A percentile compares a stretch with the other conserved stretches of the same genome.
phyloP scores from a whole-genome alignment of 2,329 filamentous ascomycete species.

The Aspergillus flavus region DNA sequence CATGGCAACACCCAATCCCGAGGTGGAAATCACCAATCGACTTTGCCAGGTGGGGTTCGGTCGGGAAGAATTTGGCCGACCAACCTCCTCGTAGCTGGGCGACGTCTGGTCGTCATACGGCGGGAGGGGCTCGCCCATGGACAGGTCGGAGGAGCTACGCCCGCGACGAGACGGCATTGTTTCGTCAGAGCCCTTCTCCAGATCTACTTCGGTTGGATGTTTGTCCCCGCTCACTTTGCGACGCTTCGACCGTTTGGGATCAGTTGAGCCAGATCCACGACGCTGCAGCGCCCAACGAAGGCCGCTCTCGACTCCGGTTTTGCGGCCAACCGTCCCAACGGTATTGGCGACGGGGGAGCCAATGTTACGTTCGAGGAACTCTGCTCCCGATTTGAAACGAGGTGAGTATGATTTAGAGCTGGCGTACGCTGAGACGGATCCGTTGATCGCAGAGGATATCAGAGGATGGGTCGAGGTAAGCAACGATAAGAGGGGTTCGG shows the following conservation, averaged over 20 bases:
- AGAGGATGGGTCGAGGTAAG: conserved; percentile 87
- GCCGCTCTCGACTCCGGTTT: conserved; percentile 84
- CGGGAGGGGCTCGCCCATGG: conserved; percentile 73
- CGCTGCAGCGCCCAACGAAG: conserved; percentile 76
- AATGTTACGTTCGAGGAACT: conserved; percentile 87
- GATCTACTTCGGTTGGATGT: conserved; percentile 45
- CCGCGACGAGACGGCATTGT: conserved; percentile 24
- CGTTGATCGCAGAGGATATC: conserved; percentile 80
- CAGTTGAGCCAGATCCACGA: conserved; percentile 35
- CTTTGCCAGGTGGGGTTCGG: conserved; percentile 68
- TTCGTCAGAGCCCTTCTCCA: conserved; percentile 46
- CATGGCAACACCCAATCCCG: conserved; percentile 87
- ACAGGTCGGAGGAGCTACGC: conserved; percentile 65
- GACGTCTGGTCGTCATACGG: conserved; percentile 80
- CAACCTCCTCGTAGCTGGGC: conserved; percentile 70
- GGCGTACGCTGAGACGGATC: conserved; percentile 81
- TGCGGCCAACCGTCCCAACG: conserved; percentile 78
- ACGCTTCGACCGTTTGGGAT: conserved; percentile 44
- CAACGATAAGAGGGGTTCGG: conserved; percentile 81
- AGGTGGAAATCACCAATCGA: conserved; percentile 84
- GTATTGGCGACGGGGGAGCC: conserved; percentile 81
- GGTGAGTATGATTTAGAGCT: conserved; percentile 89
- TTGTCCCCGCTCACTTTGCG: conserved; percentile 46
- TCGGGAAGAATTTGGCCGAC: conserved; percentile 33
- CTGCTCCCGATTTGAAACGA: conserved; percentile 82